Evolutionary conservation across 768 basidiomycete genomes (phyloP), one percentile per base, ranked within the genome.

Genomic region (Lyophyllum atratum): DNA sequence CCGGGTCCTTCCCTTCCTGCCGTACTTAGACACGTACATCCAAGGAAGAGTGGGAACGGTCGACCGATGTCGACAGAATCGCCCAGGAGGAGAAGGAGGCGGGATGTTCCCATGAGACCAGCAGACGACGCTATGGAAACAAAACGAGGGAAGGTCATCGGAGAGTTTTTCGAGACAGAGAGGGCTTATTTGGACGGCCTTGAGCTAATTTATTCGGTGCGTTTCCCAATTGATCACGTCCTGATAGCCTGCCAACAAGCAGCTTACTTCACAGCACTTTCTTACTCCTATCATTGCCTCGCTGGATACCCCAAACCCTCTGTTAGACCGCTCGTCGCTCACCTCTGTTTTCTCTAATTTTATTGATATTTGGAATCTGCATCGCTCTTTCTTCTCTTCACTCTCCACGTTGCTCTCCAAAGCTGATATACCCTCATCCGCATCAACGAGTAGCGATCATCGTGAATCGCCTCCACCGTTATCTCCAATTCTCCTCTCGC

Each of bases 361-460:
- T 61, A 87, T 93, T 66, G 92, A 94, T 70, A 93, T 95, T 31
- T 93, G 89, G 92, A 93, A 92, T 64, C 79, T 92, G 42, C 91
- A 93, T 71, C 88, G 83, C 50, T 83, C 88, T 2, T 88, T 93
- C 71, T 84, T 85, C 56, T 74, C 81, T 6, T 81, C 86, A 2
- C 77, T 93, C 67, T 53, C 76, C 73, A 66, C 71, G 75, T 64
- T 22, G 64, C 74, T 51, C 55, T 87, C 19, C 80, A 84, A 59
- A 10, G 22, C 57, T 25, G 50, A 22, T 2, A 40, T 60, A 48
- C 37, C 54, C 26, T 47, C 54, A 40, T 54, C 58, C 34, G 21
- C 52, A 22, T 48, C 55, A n/a, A 57, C 37, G 46, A 42, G 28
- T 29, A 21, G 21, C 46, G 19, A 70, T 83, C 52, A 79, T 77